A percentile compares a stretch with the other conserved stretches of the same genome.
These are phyloP conservation scores for Pulveroboletus frians DNA, from an alignment of 768 basidiomycete species.

Conservation along the genomic window DNA sequence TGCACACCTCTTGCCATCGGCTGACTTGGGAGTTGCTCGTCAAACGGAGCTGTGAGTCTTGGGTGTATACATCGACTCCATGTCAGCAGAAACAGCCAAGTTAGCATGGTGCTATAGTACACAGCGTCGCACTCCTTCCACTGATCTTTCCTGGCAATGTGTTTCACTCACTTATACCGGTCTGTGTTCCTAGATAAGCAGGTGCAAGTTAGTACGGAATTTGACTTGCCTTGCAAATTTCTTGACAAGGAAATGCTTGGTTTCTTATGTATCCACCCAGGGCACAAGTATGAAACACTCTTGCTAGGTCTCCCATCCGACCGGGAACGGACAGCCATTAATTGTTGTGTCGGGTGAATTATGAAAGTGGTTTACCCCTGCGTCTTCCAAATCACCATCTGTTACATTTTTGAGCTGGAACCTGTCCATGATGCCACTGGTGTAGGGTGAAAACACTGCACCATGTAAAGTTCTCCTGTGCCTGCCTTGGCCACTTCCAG, in stretches of 20 bases:
- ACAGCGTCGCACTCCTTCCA: background rate
- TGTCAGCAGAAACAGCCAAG: background rate
- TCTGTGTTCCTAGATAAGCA: background rate
- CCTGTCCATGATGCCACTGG: background rate
- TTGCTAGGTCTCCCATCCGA: background rate
- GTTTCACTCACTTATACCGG: background rate
- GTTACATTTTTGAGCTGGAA: background rate
- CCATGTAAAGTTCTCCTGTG: too few relatives aligned
- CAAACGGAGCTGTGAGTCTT: slow-evolving; percentile 10
- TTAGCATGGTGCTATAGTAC: background rate
- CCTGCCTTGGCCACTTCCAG: too few relatives aligned
- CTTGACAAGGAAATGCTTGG: background rate
- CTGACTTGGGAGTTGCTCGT: background rate
- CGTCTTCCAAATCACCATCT: too few relatives aligned
- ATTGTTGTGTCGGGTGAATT: too few relatives aligned
- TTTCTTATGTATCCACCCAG: too few relatives aligned
- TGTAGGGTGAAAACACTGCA: background rate
- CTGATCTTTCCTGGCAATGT: background rate
- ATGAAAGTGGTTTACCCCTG: too few relatives aligned
- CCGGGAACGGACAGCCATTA: background rate
- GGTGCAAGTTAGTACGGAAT: background rate
- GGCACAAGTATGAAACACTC: too few relatives aligned
- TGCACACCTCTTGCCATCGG: background rate
- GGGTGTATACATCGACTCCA: slow-evolving; percentile 11
- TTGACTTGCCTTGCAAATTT: background rate